Conservation (phyloP, 2,329 filamentous ascomycete species). For the Calonectria leucothoes region DNA sequence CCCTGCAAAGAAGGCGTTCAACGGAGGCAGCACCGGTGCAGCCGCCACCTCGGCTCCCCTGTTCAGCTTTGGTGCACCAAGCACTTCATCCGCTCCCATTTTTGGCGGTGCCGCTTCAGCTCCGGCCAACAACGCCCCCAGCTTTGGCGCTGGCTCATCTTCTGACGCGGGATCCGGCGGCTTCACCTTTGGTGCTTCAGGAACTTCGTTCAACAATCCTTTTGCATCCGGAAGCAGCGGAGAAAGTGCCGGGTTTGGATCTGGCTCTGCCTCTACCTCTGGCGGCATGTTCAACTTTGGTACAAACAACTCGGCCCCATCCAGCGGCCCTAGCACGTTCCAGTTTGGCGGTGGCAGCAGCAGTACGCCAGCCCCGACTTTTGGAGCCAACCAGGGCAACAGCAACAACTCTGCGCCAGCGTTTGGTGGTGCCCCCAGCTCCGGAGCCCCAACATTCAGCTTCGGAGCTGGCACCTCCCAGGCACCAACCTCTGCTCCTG, state of each 20-base stretch:
- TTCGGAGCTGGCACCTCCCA: constrained; percentile 50
- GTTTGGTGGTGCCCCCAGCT: constrained; percentile 46
- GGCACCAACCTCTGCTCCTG: constrained; percentile 41
- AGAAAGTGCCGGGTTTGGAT: constrained; percentile 34
- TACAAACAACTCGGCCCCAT: constrained; percentile 41
- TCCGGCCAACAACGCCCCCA: constrained; percentile 44
- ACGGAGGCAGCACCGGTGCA: constrained; percentile 36
- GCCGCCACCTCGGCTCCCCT: constrained; percentile 41
- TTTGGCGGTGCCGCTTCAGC: constrained; percentile 48
- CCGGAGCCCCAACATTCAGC: constrained; percentile 51
- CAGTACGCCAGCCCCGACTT: constrained; percentile 39
- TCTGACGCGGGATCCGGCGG: constrained; percentile 37
- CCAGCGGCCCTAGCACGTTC: constrained; percentile 46
- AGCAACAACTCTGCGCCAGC: constrained; percentile 37
- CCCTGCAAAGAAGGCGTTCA: constrained; percentile 50
- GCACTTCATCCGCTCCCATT: constrained; percentile 37
- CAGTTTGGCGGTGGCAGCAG: constrained; percentile 50
- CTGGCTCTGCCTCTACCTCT: constrained; percentile 34
- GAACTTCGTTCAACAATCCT: constrained; percentile 53
- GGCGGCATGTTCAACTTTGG: constrained; percentile 54
- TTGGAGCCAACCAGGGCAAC: constrained; percentile 42
- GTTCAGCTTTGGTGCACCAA: constrained; percentile 50
- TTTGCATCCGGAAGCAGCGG: constrained; percentile 48
- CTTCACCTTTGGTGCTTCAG: constrained; percentile 47
- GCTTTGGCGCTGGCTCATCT: constrained; percentile 50